Base-by-base conservation (phyloP, 768 basidiomycete genomes). In the Kwoniella bestiolae region DNA sequence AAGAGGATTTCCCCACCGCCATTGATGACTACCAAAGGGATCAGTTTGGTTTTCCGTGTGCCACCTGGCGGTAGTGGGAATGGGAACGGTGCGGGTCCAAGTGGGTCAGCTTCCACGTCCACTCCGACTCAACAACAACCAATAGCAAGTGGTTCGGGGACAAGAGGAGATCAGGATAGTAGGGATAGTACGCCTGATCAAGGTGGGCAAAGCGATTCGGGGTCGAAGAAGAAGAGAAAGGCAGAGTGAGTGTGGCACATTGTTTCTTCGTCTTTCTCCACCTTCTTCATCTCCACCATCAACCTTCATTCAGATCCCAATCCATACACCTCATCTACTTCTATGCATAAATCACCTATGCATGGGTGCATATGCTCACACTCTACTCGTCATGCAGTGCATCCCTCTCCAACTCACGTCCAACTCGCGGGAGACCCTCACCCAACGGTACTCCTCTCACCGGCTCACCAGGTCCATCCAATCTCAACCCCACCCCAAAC, bases 191-290 rank as follows among this genome's bases (percentile, higher is more conserved):
- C 55, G 5, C 65, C 65, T 21, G 61, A 41, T 16, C 14, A 14
- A 23, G 34, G 11, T 32, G 53, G 57, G 31, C n/a, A n/a, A n/a
- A n/a, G n/a, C n/a, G n/a, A n/a, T n/a, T n/a, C n/a, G 26, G 51
- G 57, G 28, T 67, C 66, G 4, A 60, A 53, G 49, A 71, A 60
- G 67, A 65, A 61, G 21, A 38, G 63, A 23, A 68, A 50, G 50
- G 29, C 41, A 46, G 63, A 60, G 70, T 68, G 60, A 71, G 70
- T 70, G 55, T 64, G 55, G 41, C 51, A 50, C 60, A 18, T n/a
- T n/a, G n/a, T n/a, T n/a, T 21, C 50, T n/a, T 50, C 45, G 46
- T 45, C 49, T 45, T 25, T 11, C 8, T 31, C 28, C n/a, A 35
- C 41, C 31, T 34, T 45, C 32, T 44, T 44, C 65, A 23, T 51